Percentiles rank a stretch among this genome's conserved stretches.
Conservation (phyloP, 306 rosid species). For the Geum urbanum region DNA sequence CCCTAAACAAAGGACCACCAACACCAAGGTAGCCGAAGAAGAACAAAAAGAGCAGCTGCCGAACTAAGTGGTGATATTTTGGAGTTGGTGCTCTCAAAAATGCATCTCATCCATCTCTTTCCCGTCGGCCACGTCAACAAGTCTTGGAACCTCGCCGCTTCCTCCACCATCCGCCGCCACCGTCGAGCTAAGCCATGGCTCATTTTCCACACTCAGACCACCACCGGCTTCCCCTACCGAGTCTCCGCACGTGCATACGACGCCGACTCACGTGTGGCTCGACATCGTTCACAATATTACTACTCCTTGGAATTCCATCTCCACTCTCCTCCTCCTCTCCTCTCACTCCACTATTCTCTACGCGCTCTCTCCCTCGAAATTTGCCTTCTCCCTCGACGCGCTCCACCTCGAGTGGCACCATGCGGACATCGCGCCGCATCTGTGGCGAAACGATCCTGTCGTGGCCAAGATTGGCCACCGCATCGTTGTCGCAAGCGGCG, state of each 20-base stretch:
- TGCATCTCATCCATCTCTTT: conserved; percentile 53
- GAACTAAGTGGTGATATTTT: conserved; percentile 54
- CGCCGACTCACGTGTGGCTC: conserved; percentile 63
- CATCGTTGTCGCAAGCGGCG: conserved; percentile 52
- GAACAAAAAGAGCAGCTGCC: no score
- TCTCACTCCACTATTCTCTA: conserved; percentile 63
- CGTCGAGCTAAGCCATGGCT: conserved; percentile 66
- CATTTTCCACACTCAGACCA: conserved; percentile 40
- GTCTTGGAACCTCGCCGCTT: conserved; percentile 54
- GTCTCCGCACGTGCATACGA: conserved; percentile 55
- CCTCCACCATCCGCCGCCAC: conserved; percentile 47
- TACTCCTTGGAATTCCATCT: conserved; percentile 21
- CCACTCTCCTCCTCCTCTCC: conserved; percentile 41
- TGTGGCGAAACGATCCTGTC: conserved; percentile 60
- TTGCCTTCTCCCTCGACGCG: conserved; percentile 59
- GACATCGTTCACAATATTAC: conserved; percentile 4
- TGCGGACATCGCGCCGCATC: conserved; percentile 34
- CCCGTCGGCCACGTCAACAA: conserved; percentile 51
- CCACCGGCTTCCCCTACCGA: conserved; percentile 32
- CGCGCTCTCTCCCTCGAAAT: conserved; percentile 43
- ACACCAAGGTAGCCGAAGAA: background rate
- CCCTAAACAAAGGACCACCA: background rate
- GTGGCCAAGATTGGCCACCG: conserved; percentile 39
- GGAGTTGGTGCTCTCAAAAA: conserved; percentile 50
- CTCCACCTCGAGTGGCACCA: conserved; percentile 51